These are phyloP conservation scores for Phytophthora capsici DNA, from an alignment of 352 stramenopile genomes.

Conservation along the genomic window DNA sequence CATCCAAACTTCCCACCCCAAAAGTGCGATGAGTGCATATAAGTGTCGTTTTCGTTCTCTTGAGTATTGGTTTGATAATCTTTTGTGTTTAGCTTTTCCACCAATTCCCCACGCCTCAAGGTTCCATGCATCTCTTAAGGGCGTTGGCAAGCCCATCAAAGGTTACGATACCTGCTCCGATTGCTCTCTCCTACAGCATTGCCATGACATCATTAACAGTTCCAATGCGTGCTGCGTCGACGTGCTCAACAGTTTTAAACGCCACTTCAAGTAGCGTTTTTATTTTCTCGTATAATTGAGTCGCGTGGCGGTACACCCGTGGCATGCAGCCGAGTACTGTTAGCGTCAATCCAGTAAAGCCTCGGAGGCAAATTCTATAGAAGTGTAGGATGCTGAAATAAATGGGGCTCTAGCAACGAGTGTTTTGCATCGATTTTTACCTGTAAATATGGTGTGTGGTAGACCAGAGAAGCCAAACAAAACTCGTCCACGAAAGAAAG, in stretches of 20 bases:
- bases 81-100: background rate
- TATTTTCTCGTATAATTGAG: constrained; percentile 15
- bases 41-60: background rate
- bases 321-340: background rate
- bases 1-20: no score
- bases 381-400: no score
- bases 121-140: constrained; percentile 1
- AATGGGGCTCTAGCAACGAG: constrained; percentile 8
- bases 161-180: constrained; percentile 16
- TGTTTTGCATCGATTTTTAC: background rate
- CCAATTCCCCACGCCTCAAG: background rate
- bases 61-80: background rate
- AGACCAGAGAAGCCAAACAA: constrained; percentile 18
- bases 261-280: constrained; percentile 5
- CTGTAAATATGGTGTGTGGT: constrained; percentile 6
- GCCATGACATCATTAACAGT: constrained; percentile 9
- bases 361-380: constrained; percentile 3
- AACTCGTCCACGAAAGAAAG: constrained; percentile 9
- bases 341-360: no score
- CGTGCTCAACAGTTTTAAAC: no score
- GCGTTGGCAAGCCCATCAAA: constrained; percentile 6
- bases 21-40: no score
- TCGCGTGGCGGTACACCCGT: constrained; percentile 20
- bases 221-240: background rate
- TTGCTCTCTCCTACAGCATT: constrained; percentile 15